Conservation (phyloP, 768 basidiomycete genomes). For the Suillus discolor region DNA sequence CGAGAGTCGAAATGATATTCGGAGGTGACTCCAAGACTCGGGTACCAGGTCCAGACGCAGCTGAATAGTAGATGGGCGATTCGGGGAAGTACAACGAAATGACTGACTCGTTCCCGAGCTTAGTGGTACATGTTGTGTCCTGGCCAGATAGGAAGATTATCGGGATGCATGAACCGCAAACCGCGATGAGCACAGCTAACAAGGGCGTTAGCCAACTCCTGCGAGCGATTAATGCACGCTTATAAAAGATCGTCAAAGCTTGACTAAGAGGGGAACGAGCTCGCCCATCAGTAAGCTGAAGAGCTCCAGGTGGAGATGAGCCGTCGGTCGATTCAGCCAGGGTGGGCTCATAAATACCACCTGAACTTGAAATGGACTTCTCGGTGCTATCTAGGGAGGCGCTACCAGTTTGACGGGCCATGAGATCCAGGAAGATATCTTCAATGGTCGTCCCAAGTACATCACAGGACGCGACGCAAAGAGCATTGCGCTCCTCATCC, state of each 20-base stretch:
- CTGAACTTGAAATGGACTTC: slow-evolving; percentile 19
- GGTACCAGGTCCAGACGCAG: slow-evolving; percentile 34
- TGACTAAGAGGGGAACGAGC: slow-evolving; percentile 60
- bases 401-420: slow-evolving; percentile 42
- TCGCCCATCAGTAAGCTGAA: slow-evolving; percentile 54
- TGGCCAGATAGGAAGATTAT: slow-evolving; percentile 61
- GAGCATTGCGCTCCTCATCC: slow-evolving; percentile 42
- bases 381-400: slow-evolving; percentile 29
- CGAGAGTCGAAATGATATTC: slow-evolving; percentile 48
- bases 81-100: slow-evolving; percentile 58
- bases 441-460: slow-evolving; percentile 77
- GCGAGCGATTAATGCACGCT: slow-evolving; percentile 63
- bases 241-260: slow-evolving; percentile 73
- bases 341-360: neutral
- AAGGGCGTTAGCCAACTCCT: slow-evolving; percentile 71
- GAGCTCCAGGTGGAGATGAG: slow-evolving; percentile 15
- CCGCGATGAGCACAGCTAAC: slow-evolving; percentile 53
- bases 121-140: slow-evolving; percentile 50
- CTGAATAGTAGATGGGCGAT: slow-evolving; percentile 41
- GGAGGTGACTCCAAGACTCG: slow-evolving; percentile 57
- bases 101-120: slow-evolving; percentile 37
- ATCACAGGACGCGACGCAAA: slow-evolving; percentile 57
- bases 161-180: slow-evolving; percentile 69
- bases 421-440: slow-evolving; percentile 77
- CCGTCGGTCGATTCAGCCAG: slow-evolving; percentile 10